Base-by-base conservation (phyloP, 1,139 yeast species). In the Saccharomyces hybrid region DNA sequence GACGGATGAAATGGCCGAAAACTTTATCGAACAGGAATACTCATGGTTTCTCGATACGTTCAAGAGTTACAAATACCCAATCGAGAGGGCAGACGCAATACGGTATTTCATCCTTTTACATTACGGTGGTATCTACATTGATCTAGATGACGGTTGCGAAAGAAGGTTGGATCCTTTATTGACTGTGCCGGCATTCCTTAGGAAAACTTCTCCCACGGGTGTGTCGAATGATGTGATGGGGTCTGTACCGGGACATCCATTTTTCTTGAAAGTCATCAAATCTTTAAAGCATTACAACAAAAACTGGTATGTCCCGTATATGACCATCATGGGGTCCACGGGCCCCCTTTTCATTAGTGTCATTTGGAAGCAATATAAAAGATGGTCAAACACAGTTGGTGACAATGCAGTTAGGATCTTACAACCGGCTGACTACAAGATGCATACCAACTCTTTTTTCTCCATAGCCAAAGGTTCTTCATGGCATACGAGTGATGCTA, bases 151-250 rank as follows among this genome's bases (percentile, higher is more conserved):
- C 69, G 96, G 95, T 9, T 89, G 97, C 72, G 81, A 81, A 61
- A 76, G 90, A 57, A 78, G 79, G 58, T 75, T 90, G 60, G 97
- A 90, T 69, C 95, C 96, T 0, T 73, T 91, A 57, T 77, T 90
- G 58, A 79, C 86, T 0, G 87, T 82, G 6, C 90, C 96, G 0
- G 95, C 96, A 1, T 88, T 88, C 74, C 88, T 87, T 28, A 78
- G 97, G 58, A 88, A 88, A 68, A 90, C 97, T 0, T 74, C 80
- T 8, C 97, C 97, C 26, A 86, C 96, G 0, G 97, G 97, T 54
- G 83, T 90, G 52, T 88, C 96, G 9, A 90, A 90, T 70, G 97
- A 90, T 69, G 90, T 90, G 23, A 87, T 90, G 96, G 97, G 96
- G 11, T 75, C 95, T 3, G 84, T 86, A 9, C 96, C 96, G 31